phyloP scores from a whole-genome alignment of 2,329 filamentous ascomycete species.

The Exophiala spinifera region DNA sequence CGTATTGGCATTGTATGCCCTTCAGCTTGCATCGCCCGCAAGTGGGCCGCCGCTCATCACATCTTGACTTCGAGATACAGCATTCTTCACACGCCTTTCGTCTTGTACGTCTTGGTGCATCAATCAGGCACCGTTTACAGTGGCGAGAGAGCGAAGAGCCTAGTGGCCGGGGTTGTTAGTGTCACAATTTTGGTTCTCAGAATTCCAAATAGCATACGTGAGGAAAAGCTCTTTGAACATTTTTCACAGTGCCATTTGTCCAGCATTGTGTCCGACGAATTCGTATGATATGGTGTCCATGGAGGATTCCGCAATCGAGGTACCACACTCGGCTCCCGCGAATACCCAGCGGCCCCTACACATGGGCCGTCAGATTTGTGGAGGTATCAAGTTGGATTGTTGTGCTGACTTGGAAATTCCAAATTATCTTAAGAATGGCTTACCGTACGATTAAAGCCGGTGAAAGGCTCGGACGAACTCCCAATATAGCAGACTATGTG shows the following conservation, averaged over 20 bases:
- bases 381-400: too few species aligned
- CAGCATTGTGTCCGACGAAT: background rate
- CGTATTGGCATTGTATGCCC: conserved; percentile 1
- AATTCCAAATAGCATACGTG: background rate
- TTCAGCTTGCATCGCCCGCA: conserved; percentile 2
- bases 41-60: background rate
- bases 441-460: too few species aligned
- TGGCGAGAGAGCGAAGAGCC: conserved; percentile 3
- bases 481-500: too few species aligned
- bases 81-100: conserved; percentile 4
- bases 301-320: too few species aligned
- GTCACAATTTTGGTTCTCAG: background rate
- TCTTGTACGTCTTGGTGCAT: background rate
- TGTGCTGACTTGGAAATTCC: too few species aligned
- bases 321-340: too few species aligned
- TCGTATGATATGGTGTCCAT: too few species aligned
- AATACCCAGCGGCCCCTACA: too few species aligned
- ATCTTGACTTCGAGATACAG: conserved; percentile 2
- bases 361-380: too few species aligned
- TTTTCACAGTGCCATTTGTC: background rate
- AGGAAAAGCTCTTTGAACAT: background rate
- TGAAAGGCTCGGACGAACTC: too few species aligned
- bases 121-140: background rate
- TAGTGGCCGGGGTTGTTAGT: background rate
- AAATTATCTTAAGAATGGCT: too few species aligned